phyloP scores from a whole-genome alignment of 2,329 filamentous ascomycete genomes.

The Canariomyces notabilis region DNA sequence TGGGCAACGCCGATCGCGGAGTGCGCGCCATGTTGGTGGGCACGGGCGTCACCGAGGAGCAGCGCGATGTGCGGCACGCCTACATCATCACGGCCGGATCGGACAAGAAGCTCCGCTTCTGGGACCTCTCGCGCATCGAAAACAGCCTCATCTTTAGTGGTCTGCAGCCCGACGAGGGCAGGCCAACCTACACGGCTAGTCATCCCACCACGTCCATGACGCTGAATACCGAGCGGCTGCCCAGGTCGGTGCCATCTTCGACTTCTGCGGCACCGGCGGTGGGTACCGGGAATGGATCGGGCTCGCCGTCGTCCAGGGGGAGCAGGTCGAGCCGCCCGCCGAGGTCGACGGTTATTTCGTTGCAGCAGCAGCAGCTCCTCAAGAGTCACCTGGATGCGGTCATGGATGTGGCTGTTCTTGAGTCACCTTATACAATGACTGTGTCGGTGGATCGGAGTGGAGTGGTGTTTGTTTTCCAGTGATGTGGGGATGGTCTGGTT shows the following conservation, averaged over 20 bases:
- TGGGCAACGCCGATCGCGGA: slow-evolving; percentile 56
- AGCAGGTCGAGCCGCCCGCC: slow-evolving; percentile 44
- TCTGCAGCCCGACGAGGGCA: slow-evolving; percentile 61
- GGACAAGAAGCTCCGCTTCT: slow-evolving; percentile 88
- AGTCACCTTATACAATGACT: slow-evolving; percentile 88
- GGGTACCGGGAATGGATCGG: slow-evolving; percentile 27
- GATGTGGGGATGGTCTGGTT: too few relatives aligned
- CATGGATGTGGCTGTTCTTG: slow-evolving; percentile 80
- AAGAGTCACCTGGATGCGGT: slow-evolving; percentile 84
- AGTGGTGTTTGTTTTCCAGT: slow-evolving; percentile 76
- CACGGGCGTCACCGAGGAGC: slow-evolving; percentile 52
- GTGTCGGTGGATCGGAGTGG: slow-evolving; percentile 85
- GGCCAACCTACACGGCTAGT: slow-evolving; percentile 65
- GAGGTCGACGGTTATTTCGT: slow-evolving; percentile 76
- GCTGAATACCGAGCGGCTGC: slow-evolving; percentile 60
- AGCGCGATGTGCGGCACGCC: slow-evolving; percentile 67
- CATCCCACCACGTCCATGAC: slow-evolving; percentile 60
- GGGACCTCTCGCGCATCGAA: slow-evolving; percentile 78
- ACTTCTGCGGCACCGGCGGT: slow-evolving; percentile 21
- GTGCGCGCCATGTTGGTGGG: slow-evolving; percentile 71
- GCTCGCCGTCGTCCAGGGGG: slow-evolving; percentile 27
- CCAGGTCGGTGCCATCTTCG: slow-evolving; percentile 34
- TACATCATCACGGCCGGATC: slow-evolving; percentile 85
- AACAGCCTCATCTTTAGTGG: slow-evolving; percentile 78
- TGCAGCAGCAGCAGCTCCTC: slow-evolving; percentile 81